These are phyloP conservation scores for Sporothrix brasiliensis DNA, from an alignment of 2,329 filamentous ascomycete genomes.

Conservation along the genomic window DNA sequence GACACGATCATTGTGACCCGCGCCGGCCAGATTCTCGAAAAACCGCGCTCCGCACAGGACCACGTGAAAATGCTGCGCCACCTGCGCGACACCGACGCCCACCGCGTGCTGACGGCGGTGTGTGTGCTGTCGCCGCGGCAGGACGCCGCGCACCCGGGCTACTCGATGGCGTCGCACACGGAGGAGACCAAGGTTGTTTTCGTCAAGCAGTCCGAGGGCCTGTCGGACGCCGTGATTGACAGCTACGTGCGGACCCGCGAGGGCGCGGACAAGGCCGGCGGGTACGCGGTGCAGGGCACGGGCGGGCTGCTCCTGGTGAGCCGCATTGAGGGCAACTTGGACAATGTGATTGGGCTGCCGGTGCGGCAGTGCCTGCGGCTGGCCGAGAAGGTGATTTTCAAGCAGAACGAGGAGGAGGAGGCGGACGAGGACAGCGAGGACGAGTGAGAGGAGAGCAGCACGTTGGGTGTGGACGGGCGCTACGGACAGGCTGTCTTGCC, in stretches of 20 bases:
- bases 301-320: constrained; percentile 86
- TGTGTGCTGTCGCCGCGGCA: constrained; percentile 80
- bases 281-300: constrained; percentile 90
- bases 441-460: constrained; percentile 33
- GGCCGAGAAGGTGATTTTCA: constrained; percentile 85
- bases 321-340: constrained; percentile 82
- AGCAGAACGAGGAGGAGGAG: constrained; percentile 67
- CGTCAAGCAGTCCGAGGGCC: constrained; percentile 61
- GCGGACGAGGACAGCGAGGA: constrained; percentile 55
- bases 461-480: not conserved
- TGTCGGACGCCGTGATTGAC: constrained; percentile 78
- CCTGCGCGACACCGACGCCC: constrained; percentile 73
- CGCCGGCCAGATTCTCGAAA: constrained; percentile 81
- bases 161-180: constrained; percentile 76
- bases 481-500: not conserved
- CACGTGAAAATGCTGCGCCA: constrained; percentile 82
- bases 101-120: constrained; percentile 85
- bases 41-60: constrained; percentile 78
- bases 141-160: constrained; percentile 81
- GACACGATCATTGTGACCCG: constrained; percentile 86
- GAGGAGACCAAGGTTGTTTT: constrained; percentile 95
- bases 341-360: constrained; percentile 93
- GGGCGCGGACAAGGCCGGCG: constrained; percentile 93
- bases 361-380: constrained; percentile 75
- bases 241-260: constrained; percentile 81